phyloP scores from a whole-genome alignment of 2,329 filamentous ascomycete species.

The Mollisia scopiformis region DNA sequence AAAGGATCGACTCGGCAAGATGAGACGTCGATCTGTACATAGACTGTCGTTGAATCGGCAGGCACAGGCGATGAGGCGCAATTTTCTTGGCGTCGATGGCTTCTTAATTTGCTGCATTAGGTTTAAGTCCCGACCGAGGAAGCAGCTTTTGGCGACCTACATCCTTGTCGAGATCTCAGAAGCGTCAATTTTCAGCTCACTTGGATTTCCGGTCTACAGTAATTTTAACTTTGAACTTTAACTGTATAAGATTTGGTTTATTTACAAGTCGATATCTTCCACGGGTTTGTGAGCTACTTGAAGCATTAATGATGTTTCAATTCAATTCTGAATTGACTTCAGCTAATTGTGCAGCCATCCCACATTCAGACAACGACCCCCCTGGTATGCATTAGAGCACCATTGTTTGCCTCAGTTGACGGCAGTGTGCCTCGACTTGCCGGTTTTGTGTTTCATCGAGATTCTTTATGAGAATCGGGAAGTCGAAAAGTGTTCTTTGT shows the following conservation, averaged over 20 bases:
- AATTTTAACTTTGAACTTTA: too few relatives aligned
- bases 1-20: not conserved
- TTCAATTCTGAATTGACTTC: not conserved
- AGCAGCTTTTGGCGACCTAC: not conserved
- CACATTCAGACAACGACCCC: not conserved
- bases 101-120: not conserved
- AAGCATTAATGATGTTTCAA: too few relatives aligned
- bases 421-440: not conserved
- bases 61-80: slow-evolving; percentile 2
- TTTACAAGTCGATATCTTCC: too few relatives aligned
- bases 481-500: too few relatives aligned
- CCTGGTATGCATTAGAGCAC: not conserved
- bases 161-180: not conserved
- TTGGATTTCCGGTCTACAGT: not conserved
- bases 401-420: not conserved
- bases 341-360: not conserved
- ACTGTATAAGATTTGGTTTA: too few relatives aligned
- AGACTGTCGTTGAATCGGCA: not conserved
- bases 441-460: not conserved
- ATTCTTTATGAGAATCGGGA: too few relatives aligned
- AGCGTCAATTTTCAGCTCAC: not conserved
- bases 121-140: not conserved
- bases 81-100: not conserved
- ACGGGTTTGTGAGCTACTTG: too few relatives aligned
- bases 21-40: not conserved